These are phyloP conservation scores for Fusarium sp. DNA, from an alignment of 2,329 filamentous ascomycete genomes.

Conservation along the genomic window DNA sequence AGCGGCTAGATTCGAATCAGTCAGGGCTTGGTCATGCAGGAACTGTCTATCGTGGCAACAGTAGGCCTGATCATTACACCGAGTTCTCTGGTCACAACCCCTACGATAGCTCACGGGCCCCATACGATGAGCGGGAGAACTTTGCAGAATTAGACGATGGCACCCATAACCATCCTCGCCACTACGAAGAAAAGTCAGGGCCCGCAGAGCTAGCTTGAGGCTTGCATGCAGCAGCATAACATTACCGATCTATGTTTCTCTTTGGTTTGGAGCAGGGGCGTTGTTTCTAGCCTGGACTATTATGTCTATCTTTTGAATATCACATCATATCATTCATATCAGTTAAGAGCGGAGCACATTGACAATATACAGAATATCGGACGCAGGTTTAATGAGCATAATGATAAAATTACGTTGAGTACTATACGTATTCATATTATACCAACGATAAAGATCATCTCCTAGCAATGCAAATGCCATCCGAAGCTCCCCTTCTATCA, in stretches of 20 bases:
- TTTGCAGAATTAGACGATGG: constrained; percentile 18
- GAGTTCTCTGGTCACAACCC: constrained; percentile 32
- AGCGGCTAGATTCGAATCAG: constrained; percentile 1
- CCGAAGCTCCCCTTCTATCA: constrained; percentile 16
- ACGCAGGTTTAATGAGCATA: constrained; percentile 10
- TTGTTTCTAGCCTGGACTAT: neutral
- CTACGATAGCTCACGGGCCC: constrained; percentile 11
- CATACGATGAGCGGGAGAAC: constrained; percentile 7
- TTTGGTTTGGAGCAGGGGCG: constrained; percentile 16
- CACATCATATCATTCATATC: neutral
- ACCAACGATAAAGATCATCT: constrained; percentile 37
- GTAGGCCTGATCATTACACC: constrained; percentile 33
- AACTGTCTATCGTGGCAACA: constrained; percentile 30
- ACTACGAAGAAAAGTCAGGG: constrained; percentile 5
- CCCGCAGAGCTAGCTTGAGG: constrained; percentile 13
- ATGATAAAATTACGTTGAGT: constrained; percentile 34
- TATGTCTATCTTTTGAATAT: neutral
- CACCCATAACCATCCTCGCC: constrained; percentile 12
- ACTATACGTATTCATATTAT: constrained; percentile 36
- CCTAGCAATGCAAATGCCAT: constrained; percentile 34
- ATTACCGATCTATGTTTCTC: neutral
- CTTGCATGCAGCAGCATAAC: neutral
- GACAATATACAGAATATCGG: neutral
- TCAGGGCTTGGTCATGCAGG: constrained; percentile 24
- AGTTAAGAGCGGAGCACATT: constrained; percentile 4